Evolutionary conservation across 225 moss, liverwort and hornwort species (phyloP), one percentile per base, ranked within the genome.

Genomic region (Sphagnum contortum): DNA sequence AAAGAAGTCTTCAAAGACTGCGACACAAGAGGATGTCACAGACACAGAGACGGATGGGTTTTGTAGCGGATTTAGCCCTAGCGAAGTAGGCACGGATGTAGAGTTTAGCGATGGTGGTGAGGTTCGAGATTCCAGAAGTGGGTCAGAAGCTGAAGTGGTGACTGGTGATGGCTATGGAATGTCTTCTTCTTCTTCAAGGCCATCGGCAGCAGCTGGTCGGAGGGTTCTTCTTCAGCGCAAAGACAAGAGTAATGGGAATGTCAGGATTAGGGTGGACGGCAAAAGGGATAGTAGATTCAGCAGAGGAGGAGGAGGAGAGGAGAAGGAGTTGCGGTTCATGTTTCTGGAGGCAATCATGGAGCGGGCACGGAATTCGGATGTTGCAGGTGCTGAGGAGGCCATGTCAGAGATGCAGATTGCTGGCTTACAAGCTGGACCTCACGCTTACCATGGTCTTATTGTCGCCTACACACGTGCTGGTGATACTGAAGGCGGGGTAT

Each of bases 341-440:
- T 93, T 98, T 70, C 54, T 98, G 81, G 98, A 98, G 75, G 83
- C 90, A 48, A 82, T 98, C 5, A 91, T 98, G 98, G 87, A 89
- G 80, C 73, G 91, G 56, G 87, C 91, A 29, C 80, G 91, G 56
- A 83, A 70, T 64, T 72, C 69, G 53, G 91, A 98, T 59, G 69
- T 89, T 6, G 92, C 91, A 7, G 93, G 89, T 59, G 96, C 93
- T 45, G 93, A 98, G 78, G 92, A 98, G 73, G 96, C 96, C 44
- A 66, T 98, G 69, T 55, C 74, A 54, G 89, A 87, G 66, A 90
- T 98, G 90, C 74, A 88, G 47, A 82, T 93, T 47, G 90, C 93
- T 13, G 96, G 96, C 49, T 79, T 98, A 70, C 75, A 84, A 65
- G 79, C 87, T 71, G 98, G 98, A 64, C 98, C 98, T 5, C 83